These are phyloP conservation scores for Platanthera zijinensis DNA, from an alignment of 106 monocot genomes.

Conservation along the genomic window DNA sequence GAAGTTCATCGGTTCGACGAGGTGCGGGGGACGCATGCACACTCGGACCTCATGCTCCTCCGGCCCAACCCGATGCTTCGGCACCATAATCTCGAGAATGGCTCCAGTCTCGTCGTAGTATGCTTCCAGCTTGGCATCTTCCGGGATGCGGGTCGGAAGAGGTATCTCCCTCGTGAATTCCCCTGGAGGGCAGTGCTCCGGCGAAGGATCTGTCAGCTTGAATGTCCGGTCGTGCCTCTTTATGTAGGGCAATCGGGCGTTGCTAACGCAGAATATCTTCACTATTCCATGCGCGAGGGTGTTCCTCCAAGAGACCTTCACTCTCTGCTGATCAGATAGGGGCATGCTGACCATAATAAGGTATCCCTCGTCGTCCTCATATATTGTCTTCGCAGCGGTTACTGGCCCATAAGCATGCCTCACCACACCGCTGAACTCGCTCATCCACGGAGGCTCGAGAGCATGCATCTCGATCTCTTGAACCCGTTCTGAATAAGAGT, in stretches of 20 bases:
- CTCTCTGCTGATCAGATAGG: slow-evolving; percentile 25
- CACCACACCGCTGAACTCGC: slow-evolving; percentile 32
- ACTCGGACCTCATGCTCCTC: slow-evolving; percentile 35
- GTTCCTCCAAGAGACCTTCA: slow-evolving; percentile 36
- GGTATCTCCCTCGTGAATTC: slow-evolving; percentile 35
- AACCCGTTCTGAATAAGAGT: slow-evolving; percentile 19
- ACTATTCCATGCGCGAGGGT: slow-evolving; percentile 32
- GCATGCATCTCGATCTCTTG: slow-evolving; percentile 43
- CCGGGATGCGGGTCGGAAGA: slow-evolving; percentile 25
- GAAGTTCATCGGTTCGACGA: slow-evolving; percentile 22
- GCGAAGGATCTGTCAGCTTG: slow-evolving; percentile 23
- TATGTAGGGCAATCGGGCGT: slow-evolving; percentile 28
- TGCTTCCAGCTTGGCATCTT: slow-evolving; percentile 37
- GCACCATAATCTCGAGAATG: slow-evolving; percentile 34
- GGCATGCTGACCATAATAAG: slow-evolving; percentile 35
- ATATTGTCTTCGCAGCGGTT: slow-evolving; percentile 37
- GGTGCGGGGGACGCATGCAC: slow-evolving; percentile 31
- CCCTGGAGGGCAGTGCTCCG: slow-evolving; percentile 32
- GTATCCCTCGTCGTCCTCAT: slow-evolving; percentile 31
- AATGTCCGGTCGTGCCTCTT: slow-evolving; percentile 36
- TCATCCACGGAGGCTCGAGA: slow-evolving; percentile 33
- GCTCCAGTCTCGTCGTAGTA: slow-evolving; percentile 34
- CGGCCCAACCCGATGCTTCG: slow-evolving; percentile 26
- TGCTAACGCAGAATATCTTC: slow-evolving; percentile 26
- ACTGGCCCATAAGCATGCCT: slow-evolving; percentile 29